phyloP scores from a whole-genome alignment of 208 protist species.

The Strigomonas culicis region DNA sequence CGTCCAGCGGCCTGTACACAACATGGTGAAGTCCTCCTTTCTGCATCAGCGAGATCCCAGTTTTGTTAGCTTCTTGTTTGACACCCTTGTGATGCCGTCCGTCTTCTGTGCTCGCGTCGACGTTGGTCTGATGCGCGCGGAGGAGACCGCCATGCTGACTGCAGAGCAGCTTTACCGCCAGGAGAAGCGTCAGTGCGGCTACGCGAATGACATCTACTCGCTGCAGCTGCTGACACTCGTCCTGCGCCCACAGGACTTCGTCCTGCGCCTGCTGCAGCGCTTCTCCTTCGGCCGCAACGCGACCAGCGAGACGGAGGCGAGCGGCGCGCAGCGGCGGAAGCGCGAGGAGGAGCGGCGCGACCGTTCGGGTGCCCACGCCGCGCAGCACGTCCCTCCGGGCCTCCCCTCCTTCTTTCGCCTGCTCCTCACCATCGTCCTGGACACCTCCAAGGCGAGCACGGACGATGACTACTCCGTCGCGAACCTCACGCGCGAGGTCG shows the following conservation, averaged over 20 bases:
- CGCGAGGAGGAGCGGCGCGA: not conserved
- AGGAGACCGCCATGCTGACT: slow-evolving; percentile 33
- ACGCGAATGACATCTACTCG: slow-evolving; percentile 35
- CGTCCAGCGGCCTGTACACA: slow-evolving; percentile 12
- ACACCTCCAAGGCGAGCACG: slow-evolving; percentile 28
- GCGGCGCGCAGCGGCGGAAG: not conserved
- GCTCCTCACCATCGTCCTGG: slow-evolving; percentile 53
- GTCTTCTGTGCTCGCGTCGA: slow-evolving; percentile 57
- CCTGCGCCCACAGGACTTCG: slow-evolving; percentile 44
- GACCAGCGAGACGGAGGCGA: not conserved
- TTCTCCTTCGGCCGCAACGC: slow-evolving; percentile 35
- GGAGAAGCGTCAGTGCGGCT: not conserved
- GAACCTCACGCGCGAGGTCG: slow-evolving; percentile 23
- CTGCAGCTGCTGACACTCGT: slow-evolving; percentile 61
- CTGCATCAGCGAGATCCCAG: not conserved
- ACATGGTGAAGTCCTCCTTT: not conserved
- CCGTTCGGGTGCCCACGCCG: not conserved
- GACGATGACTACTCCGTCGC: slow-evolving; percentile 17
- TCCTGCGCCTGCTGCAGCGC: slow-evolving; percentile 61
- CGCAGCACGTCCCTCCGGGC: not conserved
- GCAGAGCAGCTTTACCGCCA: slow-evolving; percentile 28
- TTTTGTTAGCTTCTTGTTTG: slow-evolving; percentile 31
- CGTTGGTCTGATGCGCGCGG: slow-evolving; percentile 51
- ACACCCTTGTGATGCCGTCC: slow-evolving; percentile 70
- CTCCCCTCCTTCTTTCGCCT: slow-evolving; percentile 43